Base-by-base conservation (phyloP, 345 rosid genomes). In the Psidium friedrichsthalianum region DNA sequence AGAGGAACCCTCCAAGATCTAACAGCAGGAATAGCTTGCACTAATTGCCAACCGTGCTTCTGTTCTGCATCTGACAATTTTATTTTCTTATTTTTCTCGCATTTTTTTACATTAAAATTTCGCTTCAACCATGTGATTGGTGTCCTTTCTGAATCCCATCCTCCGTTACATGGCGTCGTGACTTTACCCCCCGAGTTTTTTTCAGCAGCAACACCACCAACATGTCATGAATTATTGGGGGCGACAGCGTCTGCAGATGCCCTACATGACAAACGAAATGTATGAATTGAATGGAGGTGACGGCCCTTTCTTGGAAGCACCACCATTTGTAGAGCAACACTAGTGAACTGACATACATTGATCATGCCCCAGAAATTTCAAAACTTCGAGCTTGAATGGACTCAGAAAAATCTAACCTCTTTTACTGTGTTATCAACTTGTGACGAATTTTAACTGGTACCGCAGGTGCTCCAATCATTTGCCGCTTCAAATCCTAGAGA, bases 1-100 rank as follows among this genome's bases (percentile, higher is more conserved):
- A 85, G 86, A 36, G 86, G 84, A 56, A 83, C 86, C 84, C 61
- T 32, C 42, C 53, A 86, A 83, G 86, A 86, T 85, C 89, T 87
- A 89, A 82, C 86, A 56, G 74, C 47, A 44, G 64, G 42, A 64
- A 44, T 36, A 24, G 21, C 51, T 47, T 20, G n/a, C 56, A 74
- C 82, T 84, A 13, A 22, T 56, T 42, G 80, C 80, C 80, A 69
- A 18, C 51, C 13, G 36, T 59, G 51, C 40, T 59, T 9, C 54
- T 36, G n/a, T 83, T 57, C 69, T 36, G 51, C 53, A 20, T 47
- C 54, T 57, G 32, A 82, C 54, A 82, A 52, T 27, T 51, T 27
- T 51, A 47, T 36, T 56, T 55, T 83, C 53, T 14, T 58, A 16
- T 51, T 49, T 47, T 25, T 8, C 10, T 84, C n/a, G 13, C 25